Evolutionary conservation across 1,284 basidiomycete species (phyloP).

Genomic region (Polyporus tsugae): DNA sequence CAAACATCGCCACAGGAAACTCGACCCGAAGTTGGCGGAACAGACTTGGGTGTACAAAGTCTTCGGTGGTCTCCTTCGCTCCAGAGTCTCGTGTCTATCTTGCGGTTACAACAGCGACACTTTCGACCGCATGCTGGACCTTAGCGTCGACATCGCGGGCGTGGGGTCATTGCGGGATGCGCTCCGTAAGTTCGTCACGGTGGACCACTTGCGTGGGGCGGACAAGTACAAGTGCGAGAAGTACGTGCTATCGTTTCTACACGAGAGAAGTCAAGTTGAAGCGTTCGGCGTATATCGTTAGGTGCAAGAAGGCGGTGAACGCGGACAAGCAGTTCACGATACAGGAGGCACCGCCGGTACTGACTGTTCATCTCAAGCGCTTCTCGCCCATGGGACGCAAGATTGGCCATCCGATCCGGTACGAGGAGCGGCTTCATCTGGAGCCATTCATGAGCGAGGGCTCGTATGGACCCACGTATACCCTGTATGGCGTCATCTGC

Average conservation of each 20-base stretch:
- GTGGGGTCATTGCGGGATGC: conserved; percentile 76
- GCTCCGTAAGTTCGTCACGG: conserved; percentile 82
- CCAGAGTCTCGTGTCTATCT: conserved; percentile 88
- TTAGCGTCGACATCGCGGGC: conserved; percentile 88
- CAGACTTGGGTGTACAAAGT: conserved; percentile 95
- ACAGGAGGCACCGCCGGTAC: conserved; percentile 87
- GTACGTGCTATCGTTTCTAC: conserved; percentile 49
- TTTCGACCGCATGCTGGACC: conserved; percentile 93
- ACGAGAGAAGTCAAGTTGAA: conserved; percentile 3
- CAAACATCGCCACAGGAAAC: conserved; percentile 60
- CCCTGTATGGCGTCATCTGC: conserved; percentile 91
- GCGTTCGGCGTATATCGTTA: conserved; percentile 39
- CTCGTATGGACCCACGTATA: conserved; percentile 81
- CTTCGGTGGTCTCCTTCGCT: conserved; percentile 93
- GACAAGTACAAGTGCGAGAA: conserved; percentile 99
- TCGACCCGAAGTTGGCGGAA: conserved; percentile 82
- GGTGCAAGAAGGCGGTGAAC: conserved; percentile 88
- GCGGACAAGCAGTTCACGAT: conserved; percentile 92
- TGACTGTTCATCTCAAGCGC: conserved; percentile 97
- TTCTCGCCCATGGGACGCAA: conserved; percentile 93
- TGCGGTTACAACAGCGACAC: conserved; percentile 95
- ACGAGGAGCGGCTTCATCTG: conserved; percentile 82
- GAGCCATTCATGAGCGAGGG: conserved; percentile 87
- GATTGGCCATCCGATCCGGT: conserved; percentile 80
- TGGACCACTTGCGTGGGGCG: conserved; percentile 86